Conservation (phyloP, 495 filamentous ascomycete genomes). For the Lophiotrema nucula region DNA sequence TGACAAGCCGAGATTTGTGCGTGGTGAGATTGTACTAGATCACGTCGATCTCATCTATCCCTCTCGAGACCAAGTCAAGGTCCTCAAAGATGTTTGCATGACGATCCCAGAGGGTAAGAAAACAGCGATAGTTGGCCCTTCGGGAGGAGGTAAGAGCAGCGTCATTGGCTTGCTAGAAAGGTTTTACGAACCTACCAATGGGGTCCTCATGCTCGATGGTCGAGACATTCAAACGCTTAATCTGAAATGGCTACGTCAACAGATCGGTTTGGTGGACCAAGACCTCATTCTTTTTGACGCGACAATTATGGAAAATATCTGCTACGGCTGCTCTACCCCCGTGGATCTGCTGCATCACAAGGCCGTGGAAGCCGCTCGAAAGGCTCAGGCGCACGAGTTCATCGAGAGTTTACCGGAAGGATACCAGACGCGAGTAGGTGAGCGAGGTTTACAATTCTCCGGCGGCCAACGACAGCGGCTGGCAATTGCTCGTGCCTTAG, state of each 20-base stretch:
- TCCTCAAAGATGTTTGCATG: slow-evolving; percentile 79
- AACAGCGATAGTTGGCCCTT: slow-evolving; percentile 81
- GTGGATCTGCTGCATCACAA: slow-evolving; percentile 32
- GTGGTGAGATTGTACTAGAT: slow-evolving; percentile 74
- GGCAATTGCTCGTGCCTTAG: slow-evolving; percentile 79
- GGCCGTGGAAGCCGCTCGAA: slow-evolving; percentile 64
- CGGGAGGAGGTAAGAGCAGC: slow-evolving; percentile 87
- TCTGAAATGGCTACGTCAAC: slow-evolving; percentile 70
- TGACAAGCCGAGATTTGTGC: slow-evolving; percentile 56
- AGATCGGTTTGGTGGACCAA: slow-evolving; percentile 75
- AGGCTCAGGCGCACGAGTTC: slow-evolving; percentile 48
- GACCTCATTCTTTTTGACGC: slow-evolving; percentile 84
- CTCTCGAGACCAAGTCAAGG: slow-evolving; percentile 78
- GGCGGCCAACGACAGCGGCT: slow-evolving; percentile 97
- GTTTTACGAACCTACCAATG: slow-evolving; percentile 63
- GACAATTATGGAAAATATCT: slow-evolving; percentile 75
- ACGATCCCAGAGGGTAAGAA: slow-evolving; percentile 81
- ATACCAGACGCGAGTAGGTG: slow-evolving; percentile 90
- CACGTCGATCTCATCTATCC: slow-evolving; percentile 90
- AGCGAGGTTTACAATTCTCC: slow-evolving; percentile 84
- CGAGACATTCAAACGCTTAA: slow-evolving; percentile 66
- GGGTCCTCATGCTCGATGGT: slow-evolving; percentile 18
- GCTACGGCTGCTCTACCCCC: slow-evolving; percentile 65
- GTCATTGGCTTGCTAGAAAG: slow-evolving; percentile 92
- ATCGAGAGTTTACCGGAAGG: slow-evolving; percentile 29